Evolutionary conservation across 2,329 filamentous ascomycete species (phyloP), one percentile per base, ranked within the genome.

Genomic region (Sphaerostilbella broomeana): DNA sequence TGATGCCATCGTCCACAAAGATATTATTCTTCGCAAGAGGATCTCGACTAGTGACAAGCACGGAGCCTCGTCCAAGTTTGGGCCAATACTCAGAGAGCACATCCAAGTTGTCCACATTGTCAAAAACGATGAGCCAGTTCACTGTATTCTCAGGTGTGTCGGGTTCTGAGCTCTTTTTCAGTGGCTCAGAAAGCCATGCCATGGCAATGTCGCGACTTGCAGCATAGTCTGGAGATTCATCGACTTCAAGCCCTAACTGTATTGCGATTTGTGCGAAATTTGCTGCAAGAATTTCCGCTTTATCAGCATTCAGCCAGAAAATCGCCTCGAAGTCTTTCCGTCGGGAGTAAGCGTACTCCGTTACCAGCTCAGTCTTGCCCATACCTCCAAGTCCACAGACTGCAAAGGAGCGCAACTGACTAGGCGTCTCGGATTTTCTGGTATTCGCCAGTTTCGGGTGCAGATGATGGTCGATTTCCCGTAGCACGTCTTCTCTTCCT

Each of bases 1-100:
- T 12, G 20, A 25, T 15, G 13, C 32, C 32, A 17, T 21, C 6
- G 2, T 9, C 16, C 4, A 35, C 24, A 17, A 19, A 19, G 13
- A 35, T 35, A 16, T 35, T 35, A 4, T 5, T 4, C 18, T 35
- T 35, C 3, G 32, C 32, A 6, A 16, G 32, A 6, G 32, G 32
- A 8, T 35, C 32, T 22, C 32, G 32, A 17, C 32, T 35, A 13
- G 32, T 35, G 6, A 35, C 32, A 15, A 35, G 21, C 32, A 35
- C 32, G 8, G 32, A 24, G 21, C 32, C 32, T 35, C 20, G 32
- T 17, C 32, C 32, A 10, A 35, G 32, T 0, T 19, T 19, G 1
- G 32, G 32, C 32, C 32, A 35, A 10, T 19, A 35, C 4, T 35
- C 32, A 1, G 32, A 35, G 2, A 35, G 20, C 17, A 35, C 32